phyloP scores from a whole-genome alignment of 164 flowering plant species.

The Liriodendron chinense region DNA sequence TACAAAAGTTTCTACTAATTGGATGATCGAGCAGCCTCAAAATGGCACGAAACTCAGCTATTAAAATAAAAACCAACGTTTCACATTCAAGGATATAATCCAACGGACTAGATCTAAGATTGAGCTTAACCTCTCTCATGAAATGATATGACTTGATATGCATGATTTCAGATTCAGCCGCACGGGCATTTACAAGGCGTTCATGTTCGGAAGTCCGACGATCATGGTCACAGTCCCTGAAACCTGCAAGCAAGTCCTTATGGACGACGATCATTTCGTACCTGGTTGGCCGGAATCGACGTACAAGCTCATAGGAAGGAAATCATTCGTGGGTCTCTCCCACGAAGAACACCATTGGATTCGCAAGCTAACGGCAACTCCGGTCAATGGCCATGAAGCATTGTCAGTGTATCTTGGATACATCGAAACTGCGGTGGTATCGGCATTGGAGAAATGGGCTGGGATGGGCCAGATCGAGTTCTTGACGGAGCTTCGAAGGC shows the following conservation, averaged over 20 bases:
- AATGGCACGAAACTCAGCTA: too few species aligned
- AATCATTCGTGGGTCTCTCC: constrained; percentile 61
- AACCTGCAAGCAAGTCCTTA: constrained; percentile 53
- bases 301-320: constrained; percentile 66
- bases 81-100: too few species aligned
- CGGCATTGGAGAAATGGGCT: constrained; percentile 65
- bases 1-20: too few species aligned
- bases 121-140: too few species aligned
- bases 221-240: constrained; percentile 66
- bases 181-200: constrained; percentile 69
- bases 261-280: constrained; percentile 62
- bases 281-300: constrained; percentile 91
- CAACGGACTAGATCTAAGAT: too few species aligned
- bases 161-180: constrained; percentile 50
- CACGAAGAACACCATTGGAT: constrained; percentile 81
- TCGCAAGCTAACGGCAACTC: constrained; percentile 65
- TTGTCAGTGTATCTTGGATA: constrained; percentile 49
- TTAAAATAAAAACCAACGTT: too few species aligned
- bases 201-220: constrained; percentile 86
- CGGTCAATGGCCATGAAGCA: constrained; percentile 85
- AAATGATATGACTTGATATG: too few species aligned
- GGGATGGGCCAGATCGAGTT: constrained; percentile 70
- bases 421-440: constrained; percentile 47
- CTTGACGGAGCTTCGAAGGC: constrained; percentile 71
- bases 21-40: too few species aligned